Percentiles rank a stretch among this genome's conserved stretches.
These are phyloP conservation scores for Rhodotorula paludigena DNA, from an alignment of 768 basidiomycete genomes.

Conservation along the genomic window DNA sequence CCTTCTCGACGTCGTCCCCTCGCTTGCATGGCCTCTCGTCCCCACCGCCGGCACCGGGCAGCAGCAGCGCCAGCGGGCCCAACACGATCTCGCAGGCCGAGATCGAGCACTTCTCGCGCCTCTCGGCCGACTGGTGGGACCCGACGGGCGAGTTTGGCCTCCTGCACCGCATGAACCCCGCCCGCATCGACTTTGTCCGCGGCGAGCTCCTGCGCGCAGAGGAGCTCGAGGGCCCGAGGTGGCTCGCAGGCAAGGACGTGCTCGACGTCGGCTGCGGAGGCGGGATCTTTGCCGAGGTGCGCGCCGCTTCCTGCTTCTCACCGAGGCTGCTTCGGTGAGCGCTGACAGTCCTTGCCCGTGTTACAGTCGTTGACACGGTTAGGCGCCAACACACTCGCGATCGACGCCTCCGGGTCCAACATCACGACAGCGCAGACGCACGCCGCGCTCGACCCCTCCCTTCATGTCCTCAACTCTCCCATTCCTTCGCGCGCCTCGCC, in stretches of 20 bases:
- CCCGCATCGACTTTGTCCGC: constrained; percentile 71
- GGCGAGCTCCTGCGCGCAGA: constrained; percentile 56
- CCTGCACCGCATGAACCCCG: constrained; percentile 92
- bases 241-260: constrained; percentile 64
- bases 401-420: constrained; percentile 85
- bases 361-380: constrained; percentile 74
- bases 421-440: constrained; percentile 78
- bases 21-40: background rate
- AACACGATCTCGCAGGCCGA: constrained; percentile 54
- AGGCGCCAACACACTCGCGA: constrained; percentile 80
- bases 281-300: constrained; percentile 82
- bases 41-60: background rate
- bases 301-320: constrained; percentile 28
- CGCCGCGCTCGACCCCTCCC: constrained; percentile 69
- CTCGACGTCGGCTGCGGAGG: constrained; percentile 95
- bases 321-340: background rate
- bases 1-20: background rate
- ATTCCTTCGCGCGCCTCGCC: constrained; percentile 67
- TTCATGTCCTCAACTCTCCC: constrained; percentile 84
- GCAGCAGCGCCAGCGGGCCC: background rate
- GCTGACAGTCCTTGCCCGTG: background rate
- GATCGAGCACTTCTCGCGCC: constrained; percentile 79
- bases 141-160: constrained; percentile 82
- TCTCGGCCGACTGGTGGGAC: constrained; percentile 94
- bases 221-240: constrained; percentile 44